Percentiles rank a stretch among this genome's conserved stretches.
Evolutionary conservation across 768 basidiomycete genomes (phyloP).

Genomic region (Hygrophorus russula): DNA sequence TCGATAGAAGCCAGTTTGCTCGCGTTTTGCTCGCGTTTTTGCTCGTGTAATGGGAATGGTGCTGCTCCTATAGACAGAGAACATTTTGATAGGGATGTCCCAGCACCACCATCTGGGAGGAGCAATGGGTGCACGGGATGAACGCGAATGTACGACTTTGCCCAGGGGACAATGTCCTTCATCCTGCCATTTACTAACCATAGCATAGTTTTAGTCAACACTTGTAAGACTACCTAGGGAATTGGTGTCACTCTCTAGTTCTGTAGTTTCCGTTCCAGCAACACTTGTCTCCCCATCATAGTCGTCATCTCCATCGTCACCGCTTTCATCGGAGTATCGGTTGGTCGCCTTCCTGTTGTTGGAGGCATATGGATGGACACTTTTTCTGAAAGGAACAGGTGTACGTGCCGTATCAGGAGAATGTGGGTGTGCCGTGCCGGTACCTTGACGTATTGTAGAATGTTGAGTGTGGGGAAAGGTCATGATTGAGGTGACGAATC

Average conservation of each 20-base stretch:
- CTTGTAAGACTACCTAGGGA: constrained; percentile 41
- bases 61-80: constrained; percentile 19
- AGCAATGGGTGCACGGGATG: constrained; percentile 28
- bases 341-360: neutral
- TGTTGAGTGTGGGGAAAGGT: constrained; percentile 3
- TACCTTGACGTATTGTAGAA: constrained; percentile 5
- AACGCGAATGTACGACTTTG: constrained; percentile 23
- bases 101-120: constrained; percentile 13
- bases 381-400: neutral
- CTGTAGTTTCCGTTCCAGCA: constrained; percentile 23
- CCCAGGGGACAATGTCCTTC: no score
- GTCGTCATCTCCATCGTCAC: constrained; percentile 14
- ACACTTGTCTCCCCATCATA: constrained; percentile 27
- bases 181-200: no score
- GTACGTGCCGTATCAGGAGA: neutral
- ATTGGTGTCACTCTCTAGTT: constrained; percentile 11
- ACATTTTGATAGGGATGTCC: constrained; percentile 25
- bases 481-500: neutral
- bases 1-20: no score
- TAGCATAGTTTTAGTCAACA: constrained; percentile 31
- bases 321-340: neutral
- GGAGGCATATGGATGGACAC: constrained; percentile 1
- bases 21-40: no score
- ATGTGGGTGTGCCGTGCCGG: neutral
- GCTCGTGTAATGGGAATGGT: no score